Evolutionary conservation across 2,329 filamentous ascomycete species (phyloP), one percentile per base, ranked within the genome.

Genomic region (Annulohypoxylon truncatum): DNA sequence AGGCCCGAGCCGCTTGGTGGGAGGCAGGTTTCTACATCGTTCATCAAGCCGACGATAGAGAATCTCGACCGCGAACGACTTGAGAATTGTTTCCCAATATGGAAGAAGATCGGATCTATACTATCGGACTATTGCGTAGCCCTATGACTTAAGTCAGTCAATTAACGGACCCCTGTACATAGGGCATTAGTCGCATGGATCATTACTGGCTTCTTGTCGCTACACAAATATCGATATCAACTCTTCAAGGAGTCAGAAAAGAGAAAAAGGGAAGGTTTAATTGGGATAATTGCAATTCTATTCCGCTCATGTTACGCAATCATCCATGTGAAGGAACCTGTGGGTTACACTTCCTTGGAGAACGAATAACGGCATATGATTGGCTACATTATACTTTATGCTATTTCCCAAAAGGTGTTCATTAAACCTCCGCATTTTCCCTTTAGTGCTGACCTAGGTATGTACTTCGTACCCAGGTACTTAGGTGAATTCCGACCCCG

Each of bases 401-500:
- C 51, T 62, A 52, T 65, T 57, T 55, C 66, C 57, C 42, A 69
- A 67, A 66, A 54, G 48, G 64, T 67, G 50, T 38, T 56, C 53
- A 70, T 68, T 64, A 70, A 68, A 66, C 67, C 65, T 68, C 67
- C 59, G 42, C 65, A 55, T 56, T 68, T 61, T 57, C 33, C 26
- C 28, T 42, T 29, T 44, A 33, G 31, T 38, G 29, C 48, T 10
- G 12, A n/a, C 33, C 33, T 35, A 31, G 33, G 33, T 15, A 35
- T 3, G 33, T 35, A 4, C n/a, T 38, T 8, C n/a, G n/a, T n/a
- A n/a, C n/a, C n/a, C n/a, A 35, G 13, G 33, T 35, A 4, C n/a
- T 38, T 8, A 33, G 29, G 29, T 28, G 38, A 24, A 51, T 28
- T 15, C 12, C 22, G 28, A 40, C 29, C 31, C 22, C 51, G 35